Evolutionary conservation across 2,329 filamentous ascomycete species (phyloP).

Genomic region (Thyridium curvatum): DNA sequence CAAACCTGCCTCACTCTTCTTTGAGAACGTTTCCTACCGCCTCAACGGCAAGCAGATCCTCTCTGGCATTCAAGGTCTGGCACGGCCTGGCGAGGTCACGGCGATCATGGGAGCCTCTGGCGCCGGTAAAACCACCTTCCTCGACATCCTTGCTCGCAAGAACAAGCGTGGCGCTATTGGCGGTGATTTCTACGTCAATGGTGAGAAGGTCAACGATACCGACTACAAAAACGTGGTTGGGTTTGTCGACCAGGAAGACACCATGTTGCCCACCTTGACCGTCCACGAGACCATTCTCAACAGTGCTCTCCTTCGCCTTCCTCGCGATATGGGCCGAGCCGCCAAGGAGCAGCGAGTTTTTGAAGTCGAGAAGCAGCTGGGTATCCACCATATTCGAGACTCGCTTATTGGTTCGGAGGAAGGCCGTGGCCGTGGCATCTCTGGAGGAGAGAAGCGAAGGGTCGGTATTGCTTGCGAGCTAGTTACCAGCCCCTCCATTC

Average conservation of each 20-base stretch:
- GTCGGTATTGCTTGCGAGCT: constrained; percentile 97
- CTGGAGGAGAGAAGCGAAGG: constrained; percentile 90
- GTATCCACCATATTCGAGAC: constrained; percentile 89
- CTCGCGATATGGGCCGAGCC: constrained; percentile 77
- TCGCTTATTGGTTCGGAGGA: constrained; percentile 96
- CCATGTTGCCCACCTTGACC: constrained; percentile 89
- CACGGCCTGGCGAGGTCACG: constrained; percentile 90
- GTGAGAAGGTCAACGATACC: constrained; percentile 75
- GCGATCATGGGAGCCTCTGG: constrained; percentile 98
- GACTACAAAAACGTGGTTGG: constrained; percentile 91
- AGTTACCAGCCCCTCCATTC: constrained; percentile 92
- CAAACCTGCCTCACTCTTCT: constrained; percentile 82
- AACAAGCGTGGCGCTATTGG: constrained; percentile 79
- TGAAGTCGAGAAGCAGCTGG: constrained; percentile 93
- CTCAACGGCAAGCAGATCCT: constrained; percentile 87
- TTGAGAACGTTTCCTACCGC: constrained; percentile 79
- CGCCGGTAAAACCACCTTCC: constrained; percentile 93
- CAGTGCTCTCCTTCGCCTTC: constrained; percentile 86
- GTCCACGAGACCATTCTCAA: constrained; percentile 97
- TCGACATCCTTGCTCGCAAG: constrained; percentile 93
- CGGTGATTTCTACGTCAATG: constrained; percentile 89
- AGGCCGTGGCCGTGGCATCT: constrained; percentile 88
- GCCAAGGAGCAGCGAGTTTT: constrained; percentile 89
- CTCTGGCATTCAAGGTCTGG: constrained; percentile 71
- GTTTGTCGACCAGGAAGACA: constrained; percentile 97